Conservation (phyloP, 169 alveolate species). For the Eimeria necatrix region DNA sequence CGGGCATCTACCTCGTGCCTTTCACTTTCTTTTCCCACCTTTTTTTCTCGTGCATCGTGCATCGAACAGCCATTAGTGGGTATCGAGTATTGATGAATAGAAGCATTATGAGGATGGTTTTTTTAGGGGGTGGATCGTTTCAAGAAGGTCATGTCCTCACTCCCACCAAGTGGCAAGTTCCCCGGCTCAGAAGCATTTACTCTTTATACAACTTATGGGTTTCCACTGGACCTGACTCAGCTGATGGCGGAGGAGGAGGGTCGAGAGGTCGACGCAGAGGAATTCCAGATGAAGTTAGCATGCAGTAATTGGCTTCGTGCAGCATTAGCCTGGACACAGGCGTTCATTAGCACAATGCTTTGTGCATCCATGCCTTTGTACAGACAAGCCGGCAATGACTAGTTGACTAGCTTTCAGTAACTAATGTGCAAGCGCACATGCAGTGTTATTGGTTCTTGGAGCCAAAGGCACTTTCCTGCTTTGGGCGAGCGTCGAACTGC, state of each 20-base stretch:
- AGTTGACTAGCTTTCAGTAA: too few species aligned
- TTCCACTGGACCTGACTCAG: slow-evolving; percentile 95
- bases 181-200: slow-evolving; percentile 89
- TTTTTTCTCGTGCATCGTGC: background rate
- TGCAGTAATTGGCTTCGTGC: background rate
- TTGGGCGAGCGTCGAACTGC: too few species aligned
- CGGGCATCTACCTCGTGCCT: background rate
- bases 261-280: slow-evolving; percentile 86
- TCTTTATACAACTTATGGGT: slow-evolving; percentile 95
- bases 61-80: too few species aligned
- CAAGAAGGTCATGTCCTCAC: slow-evolving; percentile 64
- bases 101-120: background rate
- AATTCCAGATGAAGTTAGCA: slow-evolving; percentile 86
- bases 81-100: too few species aligned
- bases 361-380: too few species aligned
- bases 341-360: too few species aligned
- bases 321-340: too few species aligned
- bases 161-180: slow-evolving; percentile 66
- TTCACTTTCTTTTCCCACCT: background rate
- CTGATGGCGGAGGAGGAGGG: slow-evolving; percentile 94
- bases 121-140: slow-evolving; percentile 78
- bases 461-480: too few species aligned
- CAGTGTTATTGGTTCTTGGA: too few species aligned
- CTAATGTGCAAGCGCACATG: too few species aligned
- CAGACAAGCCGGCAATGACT: too few species aligned